phyloP scores from a whole-genome alignment of 352 stramenopile species.

The Phytophthora cactorum region DNA sequence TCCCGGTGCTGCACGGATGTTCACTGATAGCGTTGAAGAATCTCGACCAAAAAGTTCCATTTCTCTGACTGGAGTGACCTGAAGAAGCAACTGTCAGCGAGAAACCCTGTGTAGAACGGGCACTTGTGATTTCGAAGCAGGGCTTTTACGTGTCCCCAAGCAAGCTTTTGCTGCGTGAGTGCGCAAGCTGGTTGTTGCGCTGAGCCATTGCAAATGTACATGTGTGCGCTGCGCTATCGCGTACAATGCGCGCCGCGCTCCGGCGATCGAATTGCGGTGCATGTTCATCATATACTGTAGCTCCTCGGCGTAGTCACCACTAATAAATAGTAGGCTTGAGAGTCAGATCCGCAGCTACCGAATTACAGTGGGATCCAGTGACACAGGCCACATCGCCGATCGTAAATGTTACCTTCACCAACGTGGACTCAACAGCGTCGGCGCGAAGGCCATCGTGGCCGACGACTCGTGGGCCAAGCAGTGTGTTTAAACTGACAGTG shows the following conservation, averaged over 20 bases:
- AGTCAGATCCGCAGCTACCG: slow-evolving; percentile 37
- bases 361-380: slow-evolving; percentile 37
- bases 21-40: slow-evolving; percentile 41
- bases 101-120: slow-evolving; percentile 18
- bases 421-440: slow-evolving; percentile 5
- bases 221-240: neutral
- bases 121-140: slow-evolving; percentile 30
- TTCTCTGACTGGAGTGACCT: slow-evolving; percentile 9
- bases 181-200: neutral
- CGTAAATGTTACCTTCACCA: slow-evolving; percentile 18
- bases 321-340: slow-evolving; percentile 22
- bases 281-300: neutral
- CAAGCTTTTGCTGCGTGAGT: slow-evolving; percentile 27
- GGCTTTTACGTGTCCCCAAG: slow-evolving; percentile 23
- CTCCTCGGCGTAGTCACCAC: slow-evolving; percentile 21
- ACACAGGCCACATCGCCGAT: slow-evolving; percentile 33
- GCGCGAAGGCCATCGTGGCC: neutral
- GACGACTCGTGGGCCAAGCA: too few species aligned
- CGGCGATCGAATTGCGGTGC: neutral
- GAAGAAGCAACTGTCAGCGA: slow-evolving; percentile 8
- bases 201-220: slow-evolving; percentile 2
- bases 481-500: too few species aligned
- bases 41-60: slow-evolving; percentile 10
- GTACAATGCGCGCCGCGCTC: neutral
- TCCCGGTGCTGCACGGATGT: neutral